Percentiles rank a stretch among this genome's conserved stretches.
phyloP scores from a whole-genome alignment of 2,329 filamentous ascomycete genomes.

The Ascochyta lentis region DNA sequence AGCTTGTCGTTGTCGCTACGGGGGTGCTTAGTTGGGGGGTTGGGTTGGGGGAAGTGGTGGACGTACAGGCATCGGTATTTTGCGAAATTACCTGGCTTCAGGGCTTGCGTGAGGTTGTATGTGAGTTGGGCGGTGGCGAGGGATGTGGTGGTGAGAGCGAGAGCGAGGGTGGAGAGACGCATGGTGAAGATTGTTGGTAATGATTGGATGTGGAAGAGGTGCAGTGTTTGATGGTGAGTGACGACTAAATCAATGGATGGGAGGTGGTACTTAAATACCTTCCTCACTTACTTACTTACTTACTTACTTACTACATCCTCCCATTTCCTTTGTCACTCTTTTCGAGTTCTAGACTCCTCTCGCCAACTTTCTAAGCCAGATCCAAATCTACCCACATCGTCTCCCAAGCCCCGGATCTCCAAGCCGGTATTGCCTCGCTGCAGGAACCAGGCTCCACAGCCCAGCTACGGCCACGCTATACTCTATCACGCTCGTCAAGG shows the following conservation, averaged over 20 bases:
- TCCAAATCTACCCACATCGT: not conserved
- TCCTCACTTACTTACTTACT: not conserved
- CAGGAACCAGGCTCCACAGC: conserved; percentile 10
- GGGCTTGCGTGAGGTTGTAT: conserved; percentile 32
- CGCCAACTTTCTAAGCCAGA: not conserved
- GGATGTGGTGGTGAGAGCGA: conserved; percentile 4
- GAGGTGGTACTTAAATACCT: not conserved
- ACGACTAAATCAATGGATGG: not conserved
- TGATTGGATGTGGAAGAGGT: not conserved
- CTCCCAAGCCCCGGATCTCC: conserved; percentile 7
- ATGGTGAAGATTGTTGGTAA: conserved; percentile 1
- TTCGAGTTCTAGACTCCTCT: too few species aligned
- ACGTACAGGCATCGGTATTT: conserved; percentile 37
- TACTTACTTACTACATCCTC: too few species aligned
- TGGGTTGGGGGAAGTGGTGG: too few species aligned
- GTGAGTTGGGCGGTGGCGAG: conserved; percentile 24
- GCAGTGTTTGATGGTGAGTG: not conserved
- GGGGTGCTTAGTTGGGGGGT: too few species aligned
- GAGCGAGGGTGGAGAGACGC: conserved; percentile 1
- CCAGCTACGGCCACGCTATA: not conserved
- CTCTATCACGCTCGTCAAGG: not conserved
- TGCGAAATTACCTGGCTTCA: conserved; percentile 21
- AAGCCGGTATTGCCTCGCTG: conserved; percentile 7
- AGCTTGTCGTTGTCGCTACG: conserved; percentile 23
- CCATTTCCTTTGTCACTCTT: not conserved